Evolutionary conservation across 2,329 filamentous ascomycete genomes (phyloP), one percentile per base, ranked within the genome.

Genomic region (Curvularia verruculosa): DNA sequence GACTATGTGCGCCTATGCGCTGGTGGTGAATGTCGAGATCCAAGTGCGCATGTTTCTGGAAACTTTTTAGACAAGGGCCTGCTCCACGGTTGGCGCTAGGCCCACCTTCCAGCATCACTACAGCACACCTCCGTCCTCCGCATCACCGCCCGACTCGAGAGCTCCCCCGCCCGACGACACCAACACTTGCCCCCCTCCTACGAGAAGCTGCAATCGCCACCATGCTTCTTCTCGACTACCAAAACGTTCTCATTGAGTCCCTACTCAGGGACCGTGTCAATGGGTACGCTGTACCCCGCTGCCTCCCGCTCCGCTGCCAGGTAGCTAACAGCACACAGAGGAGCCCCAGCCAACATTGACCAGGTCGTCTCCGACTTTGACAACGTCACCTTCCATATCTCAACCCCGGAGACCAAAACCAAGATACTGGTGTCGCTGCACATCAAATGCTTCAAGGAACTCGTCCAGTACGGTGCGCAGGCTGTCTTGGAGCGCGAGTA

Each of bases 291-390:
- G 47, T 65, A 70, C 73, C 72, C 72, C 70, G 65, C 70, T 54
- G 61, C 63, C 58, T 59, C 40, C 63, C 46, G 54, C 71, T 70
- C 75, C 72, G 64, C 67, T 56, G 58, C 60, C 65, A 60, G 63
- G 63, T 69, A 69, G 65, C 74, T 78, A 64, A 78, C 70, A 60
- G 58, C 47, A 58, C 59, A 64, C 73, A 97, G 94, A 80, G 90
- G 90, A 77, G 82, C 91, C 67, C 92, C 92, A 57, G 85, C 87
- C 58, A 92, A 91, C 68, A 96, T 99, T 77, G 96, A 99, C 80
- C 95, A 99, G 82, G 92, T 96, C 63, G 92, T 97, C 62, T 98
- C 94, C 76, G 95, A 99, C 81, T 99, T 99, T 75, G 96, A 99
- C 80, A 94, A 94, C 75, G 95, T 98, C 69, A 96, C 91, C 67